Evolutionary conservation across 306 rosid species (phyloP).

Genomic region (Quercus agrifolia): DNA sequence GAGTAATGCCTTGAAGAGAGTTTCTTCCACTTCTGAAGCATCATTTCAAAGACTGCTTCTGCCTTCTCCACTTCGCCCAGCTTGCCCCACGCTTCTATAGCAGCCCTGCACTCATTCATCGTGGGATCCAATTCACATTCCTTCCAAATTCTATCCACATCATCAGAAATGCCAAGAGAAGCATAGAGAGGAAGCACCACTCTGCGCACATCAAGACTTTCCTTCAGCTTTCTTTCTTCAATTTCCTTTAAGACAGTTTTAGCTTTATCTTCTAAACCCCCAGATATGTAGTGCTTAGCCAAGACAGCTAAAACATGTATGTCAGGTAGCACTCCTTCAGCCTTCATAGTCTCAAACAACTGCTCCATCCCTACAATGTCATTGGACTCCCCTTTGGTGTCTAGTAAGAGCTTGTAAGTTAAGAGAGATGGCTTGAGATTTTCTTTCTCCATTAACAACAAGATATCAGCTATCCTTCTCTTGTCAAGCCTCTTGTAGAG

Average conservation of each 20-base stretch:
- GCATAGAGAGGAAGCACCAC: constrained; percentile 13
- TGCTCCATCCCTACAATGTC: constrained; percentile 12
- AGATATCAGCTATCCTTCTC: constrained; percentile 7
- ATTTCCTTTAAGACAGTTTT: constrained; percentile 1
- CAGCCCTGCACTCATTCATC: neutral
- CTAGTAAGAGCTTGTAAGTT: constrained; percentile 12
- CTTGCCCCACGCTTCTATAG: constrained; percentile 21
- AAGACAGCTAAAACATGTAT: neutral
- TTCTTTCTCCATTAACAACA: constrained; percentile 18
- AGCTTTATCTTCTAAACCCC: constrained; percentile 25
- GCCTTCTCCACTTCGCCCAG: constrained; percentile 20
- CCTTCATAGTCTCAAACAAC: constrained; percentile 19
- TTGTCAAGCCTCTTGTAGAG: constrained; percentile 12
- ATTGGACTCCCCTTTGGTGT: neutral
- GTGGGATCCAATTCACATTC: neutral
- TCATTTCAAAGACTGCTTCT: constrained; percentile 18
- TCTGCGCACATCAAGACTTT: neutral
- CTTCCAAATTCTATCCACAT: constrained; percentile 18
- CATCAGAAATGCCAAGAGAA: constrained; percentile 11
- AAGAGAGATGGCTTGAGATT: constrained; percentile 20
- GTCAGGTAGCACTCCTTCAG: constrained; percentile 12
- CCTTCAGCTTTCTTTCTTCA: neutral
- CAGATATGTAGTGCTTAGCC: constrained; percentile 11
- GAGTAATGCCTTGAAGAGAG: constrained; percentile 12
- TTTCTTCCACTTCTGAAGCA: constrained; percentile 14